phyloP scores from a whole-genome alignment of 2,329 filamentous ascomycete genomes.

The Ophiostoma fasciatum region DNA sequence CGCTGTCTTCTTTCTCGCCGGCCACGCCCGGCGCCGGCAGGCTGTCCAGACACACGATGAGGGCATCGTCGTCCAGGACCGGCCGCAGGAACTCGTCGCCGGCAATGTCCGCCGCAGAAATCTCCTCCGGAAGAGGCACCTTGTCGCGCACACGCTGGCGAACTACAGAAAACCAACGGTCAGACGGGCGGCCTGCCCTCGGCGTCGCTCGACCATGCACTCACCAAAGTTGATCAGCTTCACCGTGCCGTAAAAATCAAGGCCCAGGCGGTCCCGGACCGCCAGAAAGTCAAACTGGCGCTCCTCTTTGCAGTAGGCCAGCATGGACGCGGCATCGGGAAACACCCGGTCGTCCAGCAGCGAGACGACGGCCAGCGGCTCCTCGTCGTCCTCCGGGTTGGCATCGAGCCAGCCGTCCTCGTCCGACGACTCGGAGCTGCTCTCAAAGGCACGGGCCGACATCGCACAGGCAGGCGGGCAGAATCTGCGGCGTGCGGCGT shows the following conservation, averaged over 20 bases:
- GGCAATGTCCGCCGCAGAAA: slow-evolving; percentile 48
- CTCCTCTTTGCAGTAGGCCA: slow-evolving; percentile 51
- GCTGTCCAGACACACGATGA: slow-evolving; percentile 80
- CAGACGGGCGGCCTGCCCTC: too few species aligned
- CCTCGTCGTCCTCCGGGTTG: slow-evolving; percentile 40
- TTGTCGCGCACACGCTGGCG: slow-evolving; percentile 31
- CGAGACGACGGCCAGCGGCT: slow-evolving; percentile 47
- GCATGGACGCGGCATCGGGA: slow-evolving; percentile 47
- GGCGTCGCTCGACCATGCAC: too few species aligned
- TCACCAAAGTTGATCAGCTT: slow-evolving; percentile 58
- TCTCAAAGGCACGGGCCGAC: slow-evolving; percentile 6
- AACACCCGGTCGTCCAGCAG: slow-evolving; percentile 55
- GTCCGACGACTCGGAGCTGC: slow-evolving; percentile 22
- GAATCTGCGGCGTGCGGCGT: too few species aligned
- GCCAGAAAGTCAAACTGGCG: slow-evolving; percentile 52
- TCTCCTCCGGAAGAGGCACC: slow-evolving; percentile 36
- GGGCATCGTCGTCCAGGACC: slow-evolving; percentile 73
- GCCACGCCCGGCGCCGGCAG: slow-evolving; percentile 29
- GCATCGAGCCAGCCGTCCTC: slow-evolving; percentile 22
- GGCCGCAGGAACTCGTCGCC: slow-evolving; percentile 74
- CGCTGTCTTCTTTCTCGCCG: slow-evolving; percentile 12
- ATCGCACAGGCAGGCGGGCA: too few species aligned
- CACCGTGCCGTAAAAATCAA: slow-evolving; percentile 61
- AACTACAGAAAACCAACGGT: slow-evolving; percentile 20
- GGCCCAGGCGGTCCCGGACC: slow-evolving; percentile 37